Conservation (phyloP, 202 grass and related monocot species). For the Hordeum pubiflorum region DNA sequence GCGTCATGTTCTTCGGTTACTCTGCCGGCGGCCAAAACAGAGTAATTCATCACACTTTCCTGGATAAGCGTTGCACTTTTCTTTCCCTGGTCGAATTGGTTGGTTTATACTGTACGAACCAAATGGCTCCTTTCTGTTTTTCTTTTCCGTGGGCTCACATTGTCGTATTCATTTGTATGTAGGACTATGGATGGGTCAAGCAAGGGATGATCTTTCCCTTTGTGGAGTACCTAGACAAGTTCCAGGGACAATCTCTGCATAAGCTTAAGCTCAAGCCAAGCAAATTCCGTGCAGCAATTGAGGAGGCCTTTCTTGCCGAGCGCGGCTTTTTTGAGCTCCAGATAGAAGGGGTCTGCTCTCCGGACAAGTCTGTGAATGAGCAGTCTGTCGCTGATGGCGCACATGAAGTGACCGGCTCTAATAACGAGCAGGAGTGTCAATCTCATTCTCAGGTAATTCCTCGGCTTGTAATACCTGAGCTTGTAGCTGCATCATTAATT, state of each 20-base stretch:
- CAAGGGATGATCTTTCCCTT: slow-evolving; percentile 85
- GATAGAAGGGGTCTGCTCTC: slow-evolving; percentile 26
- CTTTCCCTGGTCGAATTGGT: background rate
- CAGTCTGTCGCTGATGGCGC: slow-evolving; percentile 30
- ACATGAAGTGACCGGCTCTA: slow-evolving; percentile 53
- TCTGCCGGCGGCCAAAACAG: slow-evolving; percentile 46
- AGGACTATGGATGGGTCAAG: slow-evolving; percentile 93
- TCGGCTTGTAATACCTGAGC: background rate
- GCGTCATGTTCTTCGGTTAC: slow-evolving; percentile 86
- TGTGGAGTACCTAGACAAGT: slow-evolving; percentile 70
- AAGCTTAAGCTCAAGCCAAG: slow-evolving; percentile 59
- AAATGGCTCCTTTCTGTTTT: background rate
- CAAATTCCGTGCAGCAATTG: slow-evolving; percentile 67
- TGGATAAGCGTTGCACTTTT: background rate
- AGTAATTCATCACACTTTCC: slow-evolving; percentile 37
- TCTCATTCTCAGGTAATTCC: slow-evolving; percentile 40
- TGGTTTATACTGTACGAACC: background rate
- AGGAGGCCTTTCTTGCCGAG: slow-evolving; percentile 85
- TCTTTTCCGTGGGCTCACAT: background rate
- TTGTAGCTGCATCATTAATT: background rate
- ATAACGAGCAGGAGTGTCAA: slow-evolving; percentile 61
- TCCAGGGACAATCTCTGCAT: slow-evolving; percentile 66
- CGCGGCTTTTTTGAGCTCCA: slow-evolving; percentile 52
- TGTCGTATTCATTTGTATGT: slow-evolving; percentile 1
- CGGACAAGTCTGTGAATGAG: slow-evolving; percentile 27